Evolutionary conservation across 805 yeast genomes (phyloP).

Genomic region (Jamesozyma jinghongensis): DNA sequence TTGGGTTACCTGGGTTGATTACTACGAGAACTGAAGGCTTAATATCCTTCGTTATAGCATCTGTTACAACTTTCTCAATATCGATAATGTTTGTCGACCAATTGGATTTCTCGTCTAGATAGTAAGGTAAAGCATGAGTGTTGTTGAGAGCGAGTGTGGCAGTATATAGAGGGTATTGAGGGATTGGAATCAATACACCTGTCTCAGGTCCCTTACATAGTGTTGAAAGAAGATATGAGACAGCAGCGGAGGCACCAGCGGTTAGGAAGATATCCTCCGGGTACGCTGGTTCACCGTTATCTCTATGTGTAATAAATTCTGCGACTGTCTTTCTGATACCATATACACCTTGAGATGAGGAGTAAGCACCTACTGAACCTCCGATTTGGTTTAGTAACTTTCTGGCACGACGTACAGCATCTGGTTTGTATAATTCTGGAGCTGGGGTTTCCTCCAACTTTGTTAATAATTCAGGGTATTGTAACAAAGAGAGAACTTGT

Average conservation of each 20-base stretch:
- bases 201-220: slow-evolving; percentile 58
- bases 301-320: slow-evolving; percentile 67
- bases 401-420: slow-evolving; percentile 67
- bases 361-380: slow-evolving; percentile 91
- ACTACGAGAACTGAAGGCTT: slow-evolving; percentile 75
- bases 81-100: slow-evolving; percentile 78
- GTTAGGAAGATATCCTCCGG: slow-evolving; percentile 76
- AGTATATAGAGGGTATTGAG: slow-evolving; percentile 95
- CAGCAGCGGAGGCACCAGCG: slow-evolving; percentile 93
- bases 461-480: slow-evolving; percentile 64
- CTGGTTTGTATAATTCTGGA: slow-evolving; percentile 40
- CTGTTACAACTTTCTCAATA: slow-evolving; percentile 45
- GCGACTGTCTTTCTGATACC: slow-evolving; percentile 72
- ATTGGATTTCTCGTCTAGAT: slow-evolving; percentile 63
- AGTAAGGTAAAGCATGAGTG: slow-evolving; percentile 79
- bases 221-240: slow-evolving; percentile 64
- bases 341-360: slow-evolving; percentile 82
- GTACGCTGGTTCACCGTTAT: slow-evolving; percentile 58
- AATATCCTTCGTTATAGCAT: slow-evolving; percentile 44
- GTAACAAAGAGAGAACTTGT: slow-evolving; percentile 77
- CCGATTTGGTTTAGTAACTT: slow-evolving; percentile 46
- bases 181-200: slow-evolving; percentile 89
- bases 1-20: slow-evolving; percentile 98
- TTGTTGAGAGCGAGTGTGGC: slow-evolving; percentile 85
- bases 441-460: slow-evolving; percentile 12